Evolutionary conservation across 495 filamentous ascomycete genomes (phyloP).

Genomic region (Podospora bellae-mahoneyi): DNA sequence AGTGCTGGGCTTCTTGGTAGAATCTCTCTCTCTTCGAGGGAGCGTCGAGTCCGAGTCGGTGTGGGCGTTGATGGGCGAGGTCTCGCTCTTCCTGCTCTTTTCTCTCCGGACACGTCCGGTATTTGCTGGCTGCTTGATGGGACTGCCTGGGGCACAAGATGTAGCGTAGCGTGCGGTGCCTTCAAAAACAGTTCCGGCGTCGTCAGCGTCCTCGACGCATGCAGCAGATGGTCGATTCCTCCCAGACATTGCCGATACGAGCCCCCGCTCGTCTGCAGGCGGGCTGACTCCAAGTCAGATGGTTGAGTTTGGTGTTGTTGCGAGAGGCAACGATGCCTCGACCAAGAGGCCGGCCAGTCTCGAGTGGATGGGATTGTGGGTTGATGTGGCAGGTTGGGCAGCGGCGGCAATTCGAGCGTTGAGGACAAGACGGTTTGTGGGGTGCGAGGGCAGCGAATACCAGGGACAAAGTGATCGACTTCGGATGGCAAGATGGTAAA

Average conservation of each 20-base stretch:
- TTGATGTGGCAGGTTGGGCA: conserved; percentile 1
- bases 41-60: conserved; percentile 48
- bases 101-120: conserved; percentile 42
- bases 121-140: conserved; percentile 45
- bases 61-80: conserved; percentile 30
- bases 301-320: conserved; percentile 14
- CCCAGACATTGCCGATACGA: conserved; percentile 33
- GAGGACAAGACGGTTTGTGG: conserved; percentile 13
- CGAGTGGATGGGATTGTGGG: conserved; percentile 13
- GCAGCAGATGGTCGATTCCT: conserved; percentile 33
- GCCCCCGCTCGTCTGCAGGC: conserved; percentile 21
- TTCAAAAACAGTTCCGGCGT: conserved; percentile 38
- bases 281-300: conserved; percentile 12
- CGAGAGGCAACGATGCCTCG: conserved; percentile 33
- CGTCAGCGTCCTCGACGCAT: conserved; percentile 51
- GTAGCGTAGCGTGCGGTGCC: conserved; percentile 40
- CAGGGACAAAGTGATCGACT: background rate
- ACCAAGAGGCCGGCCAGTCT: conserved; percentile 28
- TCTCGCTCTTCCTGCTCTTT: conserved; percentile 33
- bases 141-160: conserved; percentile 36
- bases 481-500: conserved; percentile 1
- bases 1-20: conserved; percentile 31
- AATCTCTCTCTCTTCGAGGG: conserved; percentile 28
- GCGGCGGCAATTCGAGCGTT: conserved; percentile 4
- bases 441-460: conserved; percentile 5